phyloP scores from a whole-genome alignment of 805 yeast species.

The Yamadazyma laniorum region DNA sequence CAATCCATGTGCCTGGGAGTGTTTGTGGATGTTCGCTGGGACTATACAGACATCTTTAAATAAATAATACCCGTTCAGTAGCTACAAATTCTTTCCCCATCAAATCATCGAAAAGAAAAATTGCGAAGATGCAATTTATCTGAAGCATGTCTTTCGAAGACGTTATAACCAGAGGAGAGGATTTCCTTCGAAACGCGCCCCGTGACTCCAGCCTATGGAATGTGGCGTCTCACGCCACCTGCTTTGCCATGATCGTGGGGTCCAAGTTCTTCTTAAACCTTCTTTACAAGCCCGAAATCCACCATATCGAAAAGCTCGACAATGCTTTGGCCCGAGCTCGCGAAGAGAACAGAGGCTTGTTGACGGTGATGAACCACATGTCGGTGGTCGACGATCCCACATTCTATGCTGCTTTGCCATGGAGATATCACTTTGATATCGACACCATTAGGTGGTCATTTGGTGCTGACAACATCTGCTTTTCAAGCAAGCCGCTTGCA shows the following conservation, averaged over 20 bases:
- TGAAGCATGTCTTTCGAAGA: constrained; percentile 69
- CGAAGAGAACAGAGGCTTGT: constrained; percentile 65
- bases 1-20: constrained; percentile 1
- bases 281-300: constrained; percentile 62
- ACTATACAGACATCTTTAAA: constrained; percentile 1
- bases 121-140: too few species aligned
- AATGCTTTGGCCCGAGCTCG: constrained; percentile 61
- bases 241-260: constrained; percentile 60
- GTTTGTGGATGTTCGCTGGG: constrained; percentile 1
- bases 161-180: constrained; percentile 72
- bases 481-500: constrained; percentile 50
- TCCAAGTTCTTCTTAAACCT: constrained; percentile 61
- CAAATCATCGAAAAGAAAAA: too few species aligned
- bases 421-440: constrained; percentile 58
- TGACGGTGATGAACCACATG: constrained; percentile 93
- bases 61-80: too few species aligned
- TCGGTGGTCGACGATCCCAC: constrained; percentile 90
- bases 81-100: too few species aligned
- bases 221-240: constrained; percentile 62
- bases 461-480: constrained; percentile 91
- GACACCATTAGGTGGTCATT: constrained; percentile 87
- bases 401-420: constrained; percentile 82
- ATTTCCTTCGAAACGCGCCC: constrained; percentile 63
- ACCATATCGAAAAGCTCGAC: constrained; percentile 63
- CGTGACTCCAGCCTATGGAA: constrained; percentile 62